Evolutionary conservation across 495 filamentous ascomycete species (phyloP).

Genomic region (Patellaria atrata): DNA sequence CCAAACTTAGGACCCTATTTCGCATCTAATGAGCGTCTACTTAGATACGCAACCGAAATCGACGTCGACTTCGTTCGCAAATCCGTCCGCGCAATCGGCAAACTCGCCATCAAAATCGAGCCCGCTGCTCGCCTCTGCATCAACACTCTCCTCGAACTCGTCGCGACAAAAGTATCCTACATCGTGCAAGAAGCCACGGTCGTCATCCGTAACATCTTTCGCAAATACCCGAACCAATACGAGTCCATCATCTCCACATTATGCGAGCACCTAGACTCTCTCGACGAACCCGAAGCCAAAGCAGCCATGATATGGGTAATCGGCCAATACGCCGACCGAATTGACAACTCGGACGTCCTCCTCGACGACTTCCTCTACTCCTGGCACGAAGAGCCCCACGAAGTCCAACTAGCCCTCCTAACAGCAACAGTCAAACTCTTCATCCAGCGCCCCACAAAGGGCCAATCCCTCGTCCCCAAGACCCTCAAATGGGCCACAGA

Average conservation of each 20-base stretch:
- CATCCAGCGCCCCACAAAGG: slow-evolving; percentile 91
- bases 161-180: slow-evolving; percentile 97
- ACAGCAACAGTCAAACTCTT: slow-evolving; percentile 98
- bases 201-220: slow-evolving; percentile 97
- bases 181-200: slow-evolving; percentile 99
- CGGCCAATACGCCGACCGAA: slow-evolving; percentile 91
- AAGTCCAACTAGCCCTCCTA: slow-evolving; percentile 87
- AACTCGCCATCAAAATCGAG: slow-evolving; percentile 98
- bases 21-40: slow-evolving; percentile 5
- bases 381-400: slow-evolving; percentile 84
- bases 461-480: slow-evolving; percentile 83
- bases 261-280: slow-evolving; percentile 89
- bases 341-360: slow-evolving; percentile 87
- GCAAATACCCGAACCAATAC: slow-evolving; percentile 97
- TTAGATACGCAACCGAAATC: slow-evolving; percentile 85
- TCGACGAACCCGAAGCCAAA: slow-evolving; percentile 98
- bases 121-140: slow-evolving; percentile 84
- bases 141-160: slow-evolving; percentile 79
- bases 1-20: neutral
- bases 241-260: slow-evolving; percentile 92
- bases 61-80: slow-evolving; percentile 98
- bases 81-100: slow-evolving; percentile 92
- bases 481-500: slow-evolving; percentile 98
- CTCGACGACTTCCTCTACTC: slow-evolving; percentile 90
- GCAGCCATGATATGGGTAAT: slow-evolving; percentile 99